Conservation (phyloP, 2,329 filamentous ascomycete genomes). For the Mycosphaerella arachidis region DNA sequence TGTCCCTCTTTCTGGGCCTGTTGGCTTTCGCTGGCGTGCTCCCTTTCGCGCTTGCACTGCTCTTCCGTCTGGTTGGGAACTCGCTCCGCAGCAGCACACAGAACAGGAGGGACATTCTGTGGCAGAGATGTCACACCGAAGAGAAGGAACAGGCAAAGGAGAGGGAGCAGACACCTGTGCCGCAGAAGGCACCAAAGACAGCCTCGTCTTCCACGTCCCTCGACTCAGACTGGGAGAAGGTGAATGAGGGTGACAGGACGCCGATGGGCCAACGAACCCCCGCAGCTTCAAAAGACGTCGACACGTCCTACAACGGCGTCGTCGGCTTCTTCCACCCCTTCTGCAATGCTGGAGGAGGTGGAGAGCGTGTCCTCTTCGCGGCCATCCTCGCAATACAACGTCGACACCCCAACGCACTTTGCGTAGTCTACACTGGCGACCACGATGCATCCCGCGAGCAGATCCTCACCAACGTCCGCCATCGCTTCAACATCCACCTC, state of each 20-base stretch:
- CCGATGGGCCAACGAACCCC: slow-evolving; percentile 44
- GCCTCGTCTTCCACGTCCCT: slow-evolving; percentile 33
- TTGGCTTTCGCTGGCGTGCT: slow-evolving; percentile 20
- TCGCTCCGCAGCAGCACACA: slow-evolving; percentile 28
- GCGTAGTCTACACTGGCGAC: slow-evolving; percentile 92
- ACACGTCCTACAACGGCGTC: slow-evolving; percentile 71
- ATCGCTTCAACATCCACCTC: slow-evolving; percentile 87
- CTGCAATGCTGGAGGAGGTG: slow-evolving; percentile 94
- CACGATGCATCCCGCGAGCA: slow-evolving; percentile 76
- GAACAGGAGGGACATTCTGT: slow-evolving; percentile 30
- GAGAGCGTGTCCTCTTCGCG: slow-evolving; percentile 93
- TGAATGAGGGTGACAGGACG: slow-evolving; percentile 49
- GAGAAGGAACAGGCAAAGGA: slow-evolving; percentile 24
- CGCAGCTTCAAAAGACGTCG: slow-evolving; percentile 28
- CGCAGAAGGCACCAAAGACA: slow-evolving; percentile 4
- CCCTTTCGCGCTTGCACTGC: slow-evolving; percentile 23
- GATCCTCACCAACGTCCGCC: slow-evolving; percentile 62
- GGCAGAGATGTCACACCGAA: slow-evolving; percentile 26
- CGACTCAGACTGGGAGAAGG: slow-evolving; percentile 67
- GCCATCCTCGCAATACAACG: slow-evolving; percentile 87
- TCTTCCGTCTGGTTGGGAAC: slow-evolving; percentile 26
- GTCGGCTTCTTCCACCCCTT: slow-evolving; percentile 98
- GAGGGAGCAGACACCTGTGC: slow-evolving; percentile 5
- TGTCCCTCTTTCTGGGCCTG: slow-evolving; percentile 24
- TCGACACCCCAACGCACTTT: slow-evolving; percentile 82